Percentiles rank a stretch among this genome's conserved stretches.
phyloP scores from a whole-genome alignment of 805 yeast genomes.

The Brettanomyces anomalus region DNA sequence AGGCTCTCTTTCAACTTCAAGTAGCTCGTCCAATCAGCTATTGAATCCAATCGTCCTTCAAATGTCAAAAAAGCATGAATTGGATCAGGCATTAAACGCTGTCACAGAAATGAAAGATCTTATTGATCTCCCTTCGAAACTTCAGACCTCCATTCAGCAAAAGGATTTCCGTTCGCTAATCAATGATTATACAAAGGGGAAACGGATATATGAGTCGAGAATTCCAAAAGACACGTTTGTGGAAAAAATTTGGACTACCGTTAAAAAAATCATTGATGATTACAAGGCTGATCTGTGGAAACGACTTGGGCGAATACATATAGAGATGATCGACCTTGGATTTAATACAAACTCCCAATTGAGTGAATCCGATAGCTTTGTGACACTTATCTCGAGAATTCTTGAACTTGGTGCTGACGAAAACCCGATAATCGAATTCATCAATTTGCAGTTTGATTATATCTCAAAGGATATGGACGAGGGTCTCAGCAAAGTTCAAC shows the following conservation, averaged over 20 bases:
- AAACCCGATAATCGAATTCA: slow-evolving; percentile 60
- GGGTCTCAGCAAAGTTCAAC: slow-evolving; percentile 30
- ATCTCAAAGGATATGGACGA: slow-evolving; percentile 32
- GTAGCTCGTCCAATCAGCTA: slow-evolving; percentile 38
- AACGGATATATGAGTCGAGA: slow-evolving; percentile 10
- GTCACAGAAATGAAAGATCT: slow-evolving; percentile 44
- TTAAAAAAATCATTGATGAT: slow-evolving; percentile 41
- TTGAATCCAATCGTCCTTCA: slow-evolving; percentile 53
- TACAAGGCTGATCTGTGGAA: slow-evolving; percentile 51
- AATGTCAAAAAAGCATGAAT: slow-evolving; percentile 37
- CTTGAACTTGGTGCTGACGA: slow-evolving; percentile 53
- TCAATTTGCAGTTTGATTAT: slow-evolving; percentile 37
- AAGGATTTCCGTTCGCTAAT: slow-evolving; percentile 52
- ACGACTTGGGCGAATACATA: slow-evolving; percentile 28
- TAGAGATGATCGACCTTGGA: slow-evolving; percentile 20
- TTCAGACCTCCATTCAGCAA: slow-evolving; percentile 32
- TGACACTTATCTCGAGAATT: slow-evolving; percentile 41
- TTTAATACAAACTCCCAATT: slow-evolving; percentile 4
- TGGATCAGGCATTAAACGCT: slow-evolving; percentile 39
- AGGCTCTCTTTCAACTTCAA: slow-evolving; percentile 39
- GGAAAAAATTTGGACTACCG: slow-evolving; percentile 46
- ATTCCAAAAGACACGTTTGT: slow-evolving; percentile 25
- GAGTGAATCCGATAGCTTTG: slow-evolving; percentile 20
- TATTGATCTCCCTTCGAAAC: slow-evolving; percentile 47
- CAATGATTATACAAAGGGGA: slow-evolving; percentile 48